A percentile compares a stretch with the other conserved stretches of the same genome.
phyloP scores from a whole-genome alignment of 2,329 filamentous ascomycete genomes.

The Colletotrichum echinochloae region DNA sequence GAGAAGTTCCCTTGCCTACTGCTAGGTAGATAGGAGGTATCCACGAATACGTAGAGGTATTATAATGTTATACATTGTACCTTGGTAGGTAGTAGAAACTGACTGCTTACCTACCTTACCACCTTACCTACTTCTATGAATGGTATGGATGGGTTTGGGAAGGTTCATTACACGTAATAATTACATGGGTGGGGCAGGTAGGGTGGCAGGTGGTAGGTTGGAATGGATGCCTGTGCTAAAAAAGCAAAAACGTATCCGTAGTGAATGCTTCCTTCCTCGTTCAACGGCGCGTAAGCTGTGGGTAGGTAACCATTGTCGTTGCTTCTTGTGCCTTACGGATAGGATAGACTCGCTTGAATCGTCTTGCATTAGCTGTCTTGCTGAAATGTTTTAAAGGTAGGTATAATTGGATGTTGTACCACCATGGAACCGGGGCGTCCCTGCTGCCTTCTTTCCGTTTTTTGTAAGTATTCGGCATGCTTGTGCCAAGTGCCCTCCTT shows the following conservation, averaged over 20 bases:
- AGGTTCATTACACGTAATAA: no score
- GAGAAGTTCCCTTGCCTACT: neutral
- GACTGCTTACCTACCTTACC: no score
- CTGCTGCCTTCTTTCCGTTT: neutral
- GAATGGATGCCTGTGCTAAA: neutral
- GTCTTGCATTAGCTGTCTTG: neutral
- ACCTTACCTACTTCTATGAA: no score
- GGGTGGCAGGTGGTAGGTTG: neutral
- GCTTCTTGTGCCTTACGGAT: neutral
- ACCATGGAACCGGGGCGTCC: constrained; percentile 5
- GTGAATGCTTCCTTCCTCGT: neutral
- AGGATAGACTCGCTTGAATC: neutral
- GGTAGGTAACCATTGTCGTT: neutral
- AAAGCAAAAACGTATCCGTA: neutral
- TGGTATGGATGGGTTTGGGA: neutral
- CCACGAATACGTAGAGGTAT: no score
- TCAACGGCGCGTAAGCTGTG: neutral
- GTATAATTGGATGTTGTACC: constrained; percentile 6
- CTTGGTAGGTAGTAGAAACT: no score
- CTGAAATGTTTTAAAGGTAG: constrained; percentile 6
- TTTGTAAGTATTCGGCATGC: neutral
- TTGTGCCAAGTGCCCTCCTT: neutral
- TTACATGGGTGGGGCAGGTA: no score
- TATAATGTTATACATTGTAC: no score
- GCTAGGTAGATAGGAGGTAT: no score